Evolutionary conservation across 495 filamentous ascomycete species (phyloP), one percentile per base, ranked within the genome.

Genomic region (Xylaria grammica): DNA sequence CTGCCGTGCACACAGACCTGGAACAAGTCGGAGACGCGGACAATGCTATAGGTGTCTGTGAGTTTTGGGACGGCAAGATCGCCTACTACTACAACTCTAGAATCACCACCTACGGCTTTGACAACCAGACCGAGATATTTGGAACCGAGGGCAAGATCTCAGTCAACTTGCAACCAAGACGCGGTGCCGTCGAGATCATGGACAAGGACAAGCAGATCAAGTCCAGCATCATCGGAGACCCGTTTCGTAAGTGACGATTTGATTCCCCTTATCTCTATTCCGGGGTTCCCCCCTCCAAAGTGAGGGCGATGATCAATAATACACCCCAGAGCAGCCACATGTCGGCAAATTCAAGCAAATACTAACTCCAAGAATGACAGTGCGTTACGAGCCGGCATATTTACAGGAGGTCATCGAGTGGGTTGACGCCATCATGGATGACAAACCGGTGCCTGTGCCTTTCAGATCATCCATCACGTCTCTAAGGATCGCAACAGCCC

Each of bases 21-120:
- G 27, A 71, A 77, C 56, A 80, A 84, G 69, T 78, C 70, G 82
- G 81, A 15, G 87, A 90, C 65, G 78, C 80, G 24, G 86, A 90
- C 69, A 90, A 89, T 61, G 86, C 84, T 11, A 81, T 89, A 3
- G 86, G 85, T 0, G 74, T 90, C 32, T 81, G 88, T 7, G 87
- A 90, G 75, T 89, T 88, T 72, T 82, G 80, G 60, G 82, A 80
- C 44, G 86, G 85, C 22, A 79, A 82, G 68, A 82, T 90, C 36
- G 87, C 85, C 8, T 87, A 87, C 64, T 83, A 86, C 61, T 89
- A 86, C 71, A 77, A 74, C 22, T 79, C 74, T 8, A 75, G 86
- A n/a, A 88, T 87, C 85, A 89, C 88, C 83, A 82, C 85, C 0
- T 78, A 81, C 2, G 87, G 87, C 2, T 86, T 89, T 72, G 81